These are phyloP conservation scores for Plectosphaerella sp. DNA, from an alignment of 2,329 filamentous ascomycete species.

Conservation along the genomic window DNA sequence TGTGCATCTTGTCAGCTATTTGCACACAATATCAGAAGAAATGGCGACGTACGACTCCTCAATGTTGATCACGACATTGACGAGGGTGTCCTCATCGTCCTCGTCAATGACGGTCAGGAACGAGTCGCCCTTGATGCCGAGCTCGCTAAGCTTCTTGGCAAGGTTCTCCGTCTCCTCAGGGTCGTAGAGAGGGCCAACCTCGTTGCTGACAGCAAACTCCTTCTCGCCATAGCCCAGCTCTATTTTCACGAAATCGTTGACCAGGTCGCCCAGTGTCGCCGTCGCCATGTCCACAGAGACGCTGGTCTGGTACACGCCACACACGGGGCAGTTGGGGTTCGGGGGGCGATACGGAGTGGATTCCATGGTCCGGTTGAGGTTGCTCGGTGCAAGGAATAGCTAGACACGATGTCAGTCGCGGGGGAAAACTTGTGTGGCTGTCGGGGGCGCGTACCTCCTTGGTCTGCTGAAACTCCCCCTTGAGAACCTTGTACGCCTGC, in stretches of 20 bases:
- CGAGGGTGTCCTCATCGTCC: constrained; percentile 66
- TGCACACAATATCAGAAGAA: background rate
- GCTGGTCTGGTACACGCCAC: constrained; percentile 66
- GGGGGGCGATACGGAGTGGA: constrained; percentile 56
- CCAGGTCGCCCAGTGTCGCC: constrained; percentile 74
- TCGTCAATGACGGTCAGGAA: constrained; percentile 86
- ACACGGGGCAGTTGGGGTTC: constrained; percentile 80
- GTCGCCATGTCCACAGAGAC: constrained; percentile 64
- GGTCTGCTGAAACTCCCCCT: constrained; percentile 62
- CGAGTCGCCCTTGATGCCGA: constrained; percentile 69
- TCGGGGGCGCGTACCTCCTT: constrained; percentile 57
- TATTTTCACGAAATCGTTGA: constrained; percentile 66
- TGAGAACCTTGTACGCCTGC: constrained; percentile 87
- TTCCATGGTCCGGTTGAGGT: constrained; percentile 51
- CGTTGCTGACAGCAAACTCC: constrained; percentile 74
- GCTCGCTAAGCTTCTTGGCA: constrained; percentile 69
- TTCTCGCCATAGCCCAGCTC: constrained; percentile 72
- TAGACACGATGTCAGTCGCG: constrained; percentile 19
- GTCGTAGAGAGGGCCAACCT: constrained; percentile 79
- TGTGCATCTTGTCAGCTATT: constrained; percentile 24
- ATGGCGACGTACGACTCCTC: constrained; percentile 50
- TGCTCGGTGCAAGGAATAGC: constrained; percentile 75
- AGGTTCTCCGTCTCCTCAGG: constrained; percentile 85
- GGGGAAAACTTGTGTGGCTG: background rate
- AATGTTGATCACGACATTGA: constrained; percentile 74